These are phyloP conservation scores for Parafenestella ontariensis DNA, from an alignment of 2,329 filamentous ascomycete species.

Conservation along the genomic window DNA sequence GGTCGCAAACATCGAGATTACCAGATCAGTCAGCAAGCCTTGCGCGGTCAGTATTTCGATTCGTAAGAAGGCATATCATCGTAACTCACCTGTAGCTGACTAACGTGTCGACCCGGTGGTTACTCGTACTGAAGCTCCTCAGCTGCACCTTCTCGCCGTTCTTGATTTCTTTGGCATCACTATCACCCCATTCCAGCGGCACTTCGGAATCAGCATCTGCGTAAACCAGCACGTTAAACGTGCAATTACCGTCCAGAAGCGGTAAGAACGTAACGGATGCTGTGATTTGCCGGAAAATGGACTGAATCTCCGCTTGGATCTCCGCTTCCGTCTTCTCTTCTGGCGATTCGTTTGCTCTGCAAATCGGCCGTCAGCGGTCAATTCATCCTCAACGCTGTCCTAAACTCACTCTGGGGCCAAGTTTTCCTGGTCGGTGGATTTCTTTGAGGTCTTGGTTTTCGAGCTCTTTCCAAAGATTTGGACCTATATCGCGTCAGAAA, in stretches of 20 bases:
- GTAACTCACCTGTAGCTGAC: conserved; percentile 78
- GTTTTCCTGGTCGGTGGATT: conserved; percentile 74
- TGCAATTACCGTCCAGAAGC: conserved; percentile 92
- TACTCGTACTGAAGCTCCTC: conserved; percentile 93
- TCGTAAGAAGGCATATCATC: not conserved
- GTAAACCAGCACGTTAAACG: conserved; percentile 98
- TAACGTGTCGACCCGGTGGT: conserved; percentile 90
- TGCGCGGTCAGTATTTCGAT: conserved; percentile 10
- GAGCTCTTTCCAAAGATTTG: conserved; percentile 63
- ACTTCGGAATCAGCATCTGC: conserved; percentile 96
- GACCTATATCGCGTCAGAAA: conserved; percentile 53
- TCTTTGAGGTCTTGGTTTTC: conserved; percentile 59
- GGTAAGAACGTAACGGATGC: conserved; percentile 96
- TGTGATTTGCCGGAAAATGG: conserved; percentile 97
- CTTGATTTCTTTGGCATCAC: conserved; percentile 94
- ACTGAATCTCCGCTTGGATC: conserved; percentile 94
- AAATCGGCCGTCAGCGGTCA: conserved; percentile 25
- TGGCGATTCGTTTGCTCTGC: conserved; percentile 37
- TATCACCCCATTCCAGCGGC: conserved; percentile 97
- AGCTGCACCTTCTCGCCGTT: conserved; percentile 95
- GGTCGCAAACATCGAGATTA: too few relatives aligned
- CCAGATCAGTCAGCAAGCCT: conserved; percentile 33
- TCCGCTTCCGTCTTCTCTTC: conserved; percentile 87
- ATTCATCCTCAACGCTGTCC: not conserved
- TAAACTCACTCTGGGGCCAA: conserved; percentile 59